These are phyloP conservation scores for Lasiodiplodia sp. DNA, from an alignment of 2,329 filamentous ascomycete species.

Conservation along the genomic window DNA sequence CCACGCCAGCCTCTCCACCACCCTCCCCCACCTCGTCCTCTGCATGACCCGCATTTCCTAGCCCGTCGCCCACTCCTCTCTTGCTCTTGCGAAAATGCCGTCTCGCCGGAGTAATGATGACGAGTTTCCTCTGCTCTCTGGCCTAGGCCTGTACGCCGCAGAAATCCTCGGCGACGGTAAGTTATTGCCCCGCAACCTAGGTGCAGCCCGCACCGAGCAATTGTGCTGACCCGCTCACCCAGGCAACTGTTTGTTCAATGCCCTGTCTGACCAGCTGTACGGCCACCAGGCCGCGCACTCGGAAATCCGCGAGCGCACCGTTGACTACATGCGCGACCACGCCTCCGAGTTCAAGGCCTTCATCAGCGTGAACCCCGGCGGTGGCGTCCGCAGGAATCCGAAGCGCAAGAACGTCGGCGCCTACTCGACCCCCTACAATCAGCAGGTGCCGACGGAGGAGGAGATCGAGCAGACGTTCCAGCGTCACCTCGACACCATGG, in stretches of 20 bases:
- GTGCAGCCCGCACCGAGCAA: constrained; percentile 15
- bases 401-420: constrained; percentile 63
- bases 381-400: constrained; percentile 45
- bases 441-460: constrained; percentile 59
- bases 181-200: constrained; percentile 35
- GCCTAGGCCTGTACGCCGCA: constrained; percentile 65
- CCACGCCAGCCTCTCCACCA: constrained; percentile 39
- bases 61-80: constrained; percentile 32
- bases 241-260: constrained; percentile 76
- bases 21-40: constrained; percentile 38
- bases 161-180: constrained; percentile 69
- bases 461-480: constrained; percentile 62
- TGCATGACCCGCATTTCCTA: constrained; percentile 31
- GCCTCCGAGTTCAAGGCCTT: constrained; percentile 70
- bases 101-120: constrained; percentile 37
- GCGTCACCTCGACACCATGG: constrained; percentile 66
- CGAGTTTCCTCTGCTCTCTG: constrained; percentile 64
- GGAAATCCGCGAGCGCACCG: constrained; percentile 65
- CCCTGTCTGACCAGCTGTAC: constrained; percentile 71
- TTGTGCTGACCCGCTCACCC: constrained; percentile 36
- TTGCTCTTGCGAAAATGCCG: constrained; percentile 34
- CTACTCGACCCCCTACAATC: constrained; percentile 48
- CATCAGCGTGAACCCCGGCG: constrained; percentile 60
- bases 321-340: constrained; percentile 68
- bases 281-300: constrained; percentile 64